Percentiles rank a stretch among this genome's conserved stretches.
These are phyloP conservation scores for Zostera marina DNA, from an alignment of 116 monocot species.

Conservation along the genomic window DNA sequence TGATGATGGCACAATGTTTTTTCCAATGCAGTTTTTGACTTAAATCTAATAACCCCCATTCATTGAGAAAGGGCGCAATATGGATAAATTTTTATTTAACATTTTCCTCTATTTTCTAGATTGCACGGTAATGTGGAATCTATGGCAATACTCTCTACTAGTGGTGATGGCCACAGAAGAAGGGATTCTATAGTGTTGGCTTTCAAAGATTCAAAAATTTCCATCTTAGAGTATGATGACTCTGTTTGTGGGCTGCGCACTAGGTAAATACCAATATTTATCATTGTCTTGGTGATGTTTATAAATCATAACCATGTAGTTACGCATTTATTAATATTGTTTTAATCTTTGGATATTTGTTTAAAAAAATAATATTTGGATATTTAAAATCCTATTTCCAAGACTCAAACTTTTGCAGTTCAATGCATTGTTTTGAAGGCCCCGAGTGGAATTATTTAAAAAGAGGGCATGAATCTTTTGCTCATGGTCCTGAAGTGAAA, in stretches of 20 bases:
- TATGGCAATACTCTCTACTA: slow-evolving; percentile 62
- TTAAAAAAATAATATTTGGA: not conserved
- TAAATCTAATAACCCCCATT: no score
- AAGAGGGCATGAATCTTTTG: slow-evolving; percentile 86
- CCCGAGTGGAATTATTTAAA: slow-evolving; percentile 90
- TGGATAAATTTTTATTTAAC: not conserved
- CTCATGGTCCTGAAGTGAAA: slow-evolving; percentile 65
- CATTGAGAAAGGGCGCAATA: no score
- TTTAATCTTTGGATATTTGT: not conserved
- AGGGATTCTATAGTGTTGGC: slow-evolving; percentile 74
- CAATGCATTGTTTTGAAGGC: slow-evolving; percentile 99
- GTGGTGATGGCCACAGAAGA: slow-evolving; percentile 38
- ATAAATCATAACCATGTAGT: no score
- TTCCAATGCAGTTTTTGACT: no score
- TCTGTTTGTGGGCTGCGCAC: slow-evolving; percentile 46
- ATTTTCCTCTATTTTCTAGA: slow-evolving; percentile 17
- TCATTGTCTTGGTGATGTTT: no score
- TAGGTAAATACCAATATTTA: slow-evolving; percentile 22
- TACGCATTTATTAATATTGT: not conserved
- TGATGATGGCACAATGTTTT: no score
- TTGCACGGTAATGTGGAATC: slow-evolving; percentile 87
- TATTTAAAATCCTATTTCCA: not conserved
- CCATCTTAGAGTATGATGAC: slow-evolving; percentile 73
- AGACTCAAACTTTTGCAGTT: slow-evolving; percentile 35
- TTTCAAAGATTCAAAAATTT: slow-evolving; percentile 79